These are phyloP conservation scores for Pseudogymnoascus pannorum DNA, from an alignment of 2,329 filamentous ascomycete genomes.

Conservation along the genomic window DNA sequence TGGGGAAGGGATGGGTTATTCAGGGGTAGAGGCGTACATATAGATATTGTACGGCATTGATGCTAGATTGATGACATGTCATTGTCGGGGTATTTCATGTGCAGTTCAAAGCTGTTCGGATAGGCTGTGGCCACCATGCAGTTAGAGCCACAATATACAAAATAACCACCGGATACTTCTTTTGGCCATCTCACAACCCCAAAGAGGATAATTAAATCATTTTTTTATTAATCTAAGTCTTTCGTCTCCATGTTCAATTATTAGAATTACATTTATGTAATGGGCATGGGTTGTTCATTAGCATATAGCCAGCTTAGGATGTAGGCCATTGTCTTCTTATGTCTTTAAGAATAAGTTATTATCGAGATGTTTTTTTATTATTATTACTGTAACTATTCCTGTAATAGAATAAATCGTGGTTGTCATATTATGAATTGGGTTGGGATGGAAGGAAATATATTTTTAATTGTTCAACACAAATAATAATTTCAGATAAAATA, in stretches of 20 bases:
- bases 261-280: background rate
- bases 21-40: conserved; percentile 9
- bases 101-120: background rate
- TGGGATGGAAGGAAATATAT: too few species aligned
- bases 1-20: conserved; percentile 63
- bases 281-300: background rate
- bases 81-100: background rate
- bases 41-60: background rate
- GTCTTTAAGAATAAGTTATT: too few species aligned
- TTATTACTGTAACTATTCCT: background rate
- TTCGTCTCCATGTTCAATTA: too few species aligned
- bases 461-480: too few species aligned
- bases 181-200: too few species aligned
- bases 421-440: background rate
- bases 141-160: too few species aligned
- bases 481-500: too few species aligned
- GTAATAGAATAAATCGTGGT: background rate
- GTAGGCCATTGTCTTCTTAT: too few species aligned
- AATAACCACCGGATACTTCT: too few species aligned
- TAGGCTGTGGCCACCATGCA: background rate
- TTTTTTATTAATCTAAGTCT: too few species aligned
- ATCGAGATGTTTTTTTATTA: background rate
- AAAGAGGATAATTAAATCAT: too few species aligned
- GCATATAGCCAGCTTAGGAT: too few species aligned
- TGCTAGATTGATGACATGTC: background rate